Evolutionary conservation across 768 basidiomycete genomes (phyloP).

Genomic region (Asterophora parasitica): DNA sequence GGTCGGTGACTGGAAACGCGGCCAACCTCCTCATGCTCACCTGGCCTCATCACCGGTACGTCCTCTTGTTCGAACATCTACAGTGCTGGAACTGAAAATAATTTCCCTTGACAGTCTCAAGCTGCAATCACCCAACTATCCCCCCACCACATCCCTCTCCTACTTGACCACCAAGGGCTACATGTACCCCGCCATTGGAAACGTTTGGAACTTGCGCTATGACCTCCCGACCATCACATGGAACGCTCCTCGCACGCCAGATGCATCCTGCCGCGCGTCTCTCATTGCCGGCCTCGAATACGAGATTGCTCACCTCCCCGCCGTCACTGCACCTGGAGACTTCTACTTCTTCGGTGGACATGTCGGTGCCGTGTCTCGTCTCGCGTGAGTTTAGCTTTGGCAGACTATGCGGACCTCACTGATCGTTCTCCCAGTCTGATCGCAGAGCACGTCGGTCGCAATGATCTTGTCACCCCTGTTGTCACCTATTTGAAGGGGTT

Average conservation of each 20-base stretch:
- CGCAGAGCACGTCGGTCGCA: slow-evolving; percentile 28
- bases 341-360: slow-evolving; percentile 30
- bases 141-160: slow-evolving; percentile 19
- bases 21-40: too few species aligned
- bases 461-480: slow-evolving; percentile 25
- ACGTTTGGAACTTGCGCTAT: slow-evolving; percentile 27
- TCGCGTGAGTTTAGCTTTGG: too few species aligned
- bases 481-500: slow-evolving; percentile 21
- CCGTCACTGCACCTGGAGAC: slow-evolving; percentile 36
- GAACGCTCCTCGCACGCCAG: slow-evolving; percentile 24
- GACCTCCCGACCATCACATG: slow-evolving; percentile 27
- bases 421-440: slow-evolving; percentile 19
- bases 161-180: slow-evolving; percentile 30
- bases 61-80: neutral
- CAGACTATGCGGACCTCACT: neutral
- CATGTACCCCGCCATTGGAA: slow-evolving; percentile 30
- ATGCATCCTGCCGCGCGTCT: slow-evolving; percentile 24
- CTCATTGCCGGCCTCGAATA: slow-evolving; percentile 35
- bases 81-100: neutral
- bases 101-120: slow-evolving; percentile 14
- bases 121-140: slow-evolving; percentile 24
- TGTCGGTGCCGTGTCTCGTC: slow-evolving; percentile 23
- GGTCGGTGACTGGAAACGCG: too few species aligned
- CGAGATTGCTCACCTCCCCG: slow-evolving; percentile 45
- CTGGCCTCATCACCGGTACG: slow-evolving; percentile 32